phyloP scores from a whole-genome alignment of 2,329 filamentous ascomycete species.

The Neofusicoccum cordaticola region DNA sequence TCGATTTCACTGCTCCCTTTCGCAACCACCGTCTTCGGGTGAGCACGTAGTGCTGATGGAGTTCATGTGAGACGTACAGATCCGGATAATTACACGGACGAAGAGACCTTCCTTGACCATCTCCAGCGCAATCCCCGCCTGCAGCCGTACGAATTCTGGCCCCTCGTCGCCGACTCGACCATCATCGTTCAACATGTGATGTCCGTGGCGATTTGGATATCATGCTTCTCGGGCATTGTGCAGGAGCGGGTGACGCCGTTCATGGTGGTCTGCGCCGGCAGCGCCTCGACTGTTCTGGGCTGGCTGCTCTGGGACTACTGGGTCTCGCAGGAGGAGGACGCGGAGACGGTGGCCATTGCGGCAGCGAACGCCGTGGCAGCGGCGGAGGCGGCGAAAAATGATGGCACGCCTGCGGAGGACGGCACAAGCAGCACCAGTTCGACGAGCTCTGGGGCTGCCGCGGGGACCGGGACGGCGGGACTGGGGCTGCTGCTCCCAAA shows the following conservation, averaged over 20 bases:
- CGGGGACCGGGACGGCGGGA: constrained; percentile 19
- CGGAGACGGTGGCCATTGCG: constrained; percentile 31
- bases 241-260: constrained; percentile 84
- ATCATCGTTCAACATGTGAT: constrained; percentile 97
- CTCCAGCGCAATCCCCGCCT: constrained; percentile 91
- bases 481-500: constrained; percentile 37
- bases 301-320: constrained; percentile 93
- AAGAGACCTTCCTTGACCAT: constrained; percentile 92
- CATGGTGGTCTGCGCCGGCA: constrained; percentile 83
- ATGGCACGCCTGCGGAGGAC: constrained; percentile 18
- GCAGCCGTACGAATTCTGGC: constrained; percentile 97
- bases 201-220: constrained; percentile 89
- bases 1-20: too few species aligned
- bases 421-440: constrained; percentile 20
- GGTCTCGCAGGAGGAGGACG: constrained; percentile 69
- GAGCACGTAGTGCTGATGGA: not conserved
- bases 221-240: constrained; percentile 88
- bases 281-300: constrained; percentile 75
- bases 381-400: constrained; percentile 4
- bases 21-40: not conserved
- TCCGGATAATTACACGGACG: constrained; percentile 98
- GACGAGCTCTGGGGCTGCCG: not conserved
- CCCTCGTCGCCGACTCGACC: constrained; percentile 87
- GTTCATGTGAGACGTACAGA: constrained; percentile 54
- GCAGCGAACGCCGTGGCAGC: constrained; percentile 21